These are phyloP conservation scores for Fraxinus pennsylvanica DNA, from an alignment of 257 asterid species.

Conservation along the genomic window DNA sequence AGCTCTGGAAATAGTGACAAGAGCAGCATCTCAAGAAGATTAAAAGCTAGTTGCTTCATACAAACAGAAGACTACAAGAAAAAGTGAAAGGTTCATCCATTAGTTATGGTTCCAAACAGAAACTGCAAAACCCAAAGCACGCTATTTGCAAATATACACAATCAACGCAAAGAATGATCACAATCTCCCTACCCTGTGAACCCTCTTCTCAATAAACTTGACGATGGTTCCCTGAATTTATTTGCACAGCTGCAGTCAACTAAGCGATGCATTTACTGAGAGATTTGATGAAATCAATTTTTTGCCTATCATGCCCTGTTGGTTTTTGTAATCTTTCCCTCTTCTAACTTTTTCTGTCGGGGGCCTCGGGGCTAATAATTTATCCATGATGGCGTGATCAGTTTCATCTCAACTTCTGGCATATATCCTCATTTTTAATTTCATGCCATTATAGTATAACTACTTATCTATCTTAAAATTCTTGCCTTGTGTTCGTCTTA, in stretches of 20 bases:
- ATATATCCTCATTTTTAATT: too few relatives aligned
- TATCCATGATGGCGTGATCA: neutral
- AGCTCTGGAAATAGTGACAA: constrained; percentile 88
- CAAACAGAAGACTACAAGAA: constrained; percentile 65
- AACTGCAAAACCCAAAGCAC: neutral
- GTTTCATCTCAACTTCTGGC: neutral
- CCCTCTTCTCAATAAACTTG: neutral
- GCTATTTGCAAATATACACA: neutral
- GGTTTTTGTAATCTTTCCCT: neutral
- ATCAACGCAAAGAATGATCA: too few relatives aligned
- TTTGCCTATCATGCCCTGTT: neutral
- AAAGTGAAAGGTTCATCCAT: constrained; percentile 4
- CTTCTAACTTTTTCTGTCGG: neutral
- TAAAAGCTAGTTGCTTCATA: constrained; percentile 80
- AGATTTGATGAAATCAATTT: neutral
- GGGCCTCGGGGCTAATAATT: too few relatives aligned
- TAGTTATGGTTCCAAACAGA: constrained; percentile 21
- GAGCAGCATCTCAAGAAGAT: constrained; percentile 75
- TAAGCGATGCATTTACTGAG: neutral
- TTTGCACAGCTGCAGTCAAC: neutral
- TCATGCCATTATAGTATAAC: neutral
- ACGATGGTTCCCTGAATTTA: neutral
- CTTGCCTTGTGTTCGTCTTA: neutral
- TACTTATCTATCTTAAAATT: neutral
- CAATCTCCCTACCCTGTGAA: too few relatives aligned